Evolutionary conservation across 2,329 filamentous ascomycete genomes (phyloP).

Genomic region (Neobulgaria alba): DNA sequence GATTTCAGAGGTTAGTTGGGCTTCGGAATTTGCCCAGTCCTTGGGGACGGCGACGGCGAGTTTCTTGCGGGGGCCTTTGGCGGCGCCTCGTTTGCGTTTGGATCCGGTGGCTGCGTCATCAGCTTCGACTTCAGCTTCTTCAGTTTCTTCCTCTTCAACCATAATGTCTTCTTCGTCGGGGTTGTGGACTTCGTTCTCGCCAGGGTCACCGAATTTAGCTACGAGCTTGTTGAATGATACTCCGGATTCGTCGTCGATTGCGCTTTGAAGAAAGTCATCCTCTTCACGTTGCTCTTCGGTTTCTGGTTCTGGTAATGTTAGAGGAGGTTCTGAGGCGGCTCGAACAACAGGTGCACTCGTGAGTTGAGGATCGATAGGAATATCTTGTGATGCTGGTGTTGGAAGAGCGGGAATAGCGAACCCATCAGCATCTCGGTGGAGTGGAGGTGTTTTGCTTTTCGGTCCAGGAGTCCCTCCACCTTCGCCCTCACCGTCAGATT

Average conservation of each 20-base stretch:
- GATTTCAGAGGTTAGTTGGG: conserved; percentile 60
- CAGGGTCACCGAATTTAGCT: conserved; percentile 35
- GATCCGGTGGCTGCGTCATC: neutral
- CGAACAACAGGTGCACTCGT: neutral
- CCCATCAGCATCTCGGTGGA: conserved; percentile 55
- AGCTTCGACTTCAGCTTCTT: neutral
- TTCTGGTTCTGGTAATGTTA: neutral
- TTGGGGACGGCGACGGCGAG: conserved; percentile 34
- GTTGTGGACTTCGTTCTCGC: conserved; percentile 10
- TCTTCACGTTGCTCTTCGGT: neutral
- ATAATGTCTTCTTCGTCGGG: conserved; percentile 6
- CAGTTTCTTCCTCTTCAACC: conserved; percentile 5
- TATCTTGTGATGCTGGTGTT: conserved; percentile 8
- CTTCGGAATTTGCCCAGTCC: conserved; percentile 54
- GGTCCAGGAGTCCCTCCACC: conserved; percentile 22
- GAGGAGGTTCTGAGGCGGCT: neutral
- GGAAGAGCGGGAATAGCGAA: conserved; percentile 54
- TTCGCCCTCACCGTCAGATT: conserved; percentile 17
- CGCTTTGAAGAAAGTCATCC: conserved; percentile 13
- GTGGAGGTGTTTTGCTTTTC: conserved; percentile 14
- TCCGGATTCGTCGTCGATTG: conserved; percentile 17
- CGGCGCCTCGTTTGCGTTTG: neutral
- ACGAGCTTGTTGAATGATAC: conserved; percentile 34
- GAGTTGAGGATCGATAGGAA: conserved; percentile 6
- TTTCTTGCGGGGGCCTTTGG: neutral